phyloP scores from a whole-genome alignment of 2,329 filamentous ascomycete species.

The Volutella citrinella region DNA sequence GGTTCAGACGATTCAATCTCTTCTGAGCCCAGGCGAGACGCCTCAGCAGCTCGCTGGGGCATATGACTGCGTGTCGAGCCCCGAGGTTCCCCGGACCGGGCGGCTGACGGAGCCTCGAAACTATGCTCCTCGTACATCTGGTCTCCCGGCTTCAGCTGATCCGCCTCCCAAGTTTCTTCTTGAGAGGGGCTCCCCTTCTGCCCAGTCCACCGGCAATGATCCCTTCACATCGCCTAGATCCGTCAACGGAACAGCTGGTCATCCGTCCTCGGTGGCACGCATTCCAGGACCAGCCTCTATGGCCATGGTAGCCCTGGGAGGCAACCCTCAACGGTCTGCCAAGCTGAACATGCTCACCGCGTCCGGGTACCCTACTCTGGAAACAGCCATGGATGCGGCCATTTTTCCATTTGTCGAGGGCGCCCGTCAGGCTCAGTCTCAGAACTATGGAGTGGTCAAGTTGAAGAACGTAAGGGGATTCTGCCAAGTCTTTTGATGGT shows the following conservation, averaged over 20 bases:
- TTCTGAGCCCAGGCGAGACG: slow-evolving; percentile 16
- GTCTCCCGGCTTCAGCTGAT: slow-evolving; percentile 18
- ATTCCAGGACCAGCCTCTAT: not conserved
- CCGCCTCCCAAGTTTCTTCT: slow-evolving; percentile 39
- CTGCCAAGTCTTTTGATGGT: no score
- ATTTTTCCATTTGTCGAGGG: slow-evolving; percentile 48
- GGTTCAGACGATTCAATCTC: slow-evolving; percentile 3
- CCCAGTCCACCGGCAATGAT: slow-evolving; percentile 7
- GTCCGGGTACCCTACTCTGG: slow-evolving; percentile 31
- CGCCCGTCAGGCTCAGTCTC: slow-evolving; percentile 26
- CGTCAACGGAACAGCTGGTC: no score
- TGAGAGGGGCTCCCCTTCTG: slow-evolving; percentile 8
- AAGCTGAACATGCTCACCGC: slow-evolving; percentile 36
- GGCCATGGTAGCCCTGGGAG: no score
- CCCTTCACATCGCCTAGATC: slow-evolving; percentile 14
- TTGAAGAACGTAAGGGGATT: slow-evolving; percentile 52
- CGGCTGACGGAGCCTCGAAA: slow-evolving; percentile 39
- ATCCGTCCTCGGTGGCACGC: not conserved
- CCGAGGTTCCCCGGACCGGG: slow-evolving; percentile 10
- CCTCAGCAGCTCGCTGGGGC: slow-evolving; percentile 11
- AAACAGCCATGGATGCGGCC: slow-evolving; percentile 32
- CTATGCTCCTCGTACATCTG: slow-evolving; percentile 36
- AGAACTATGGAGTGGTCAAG: slow-evolving; percentile 44
- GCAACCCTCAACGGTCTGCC: slow-evolving; percentile 33
- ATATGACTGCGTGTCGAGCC: slow-evolving; percentile 7